A percentile compares a stretch with the other conserved stretches of the same genome.
Conservation (phyloP, 2,329 filamentous ascomycete species). For the Talaromyces sp. region DNA sequence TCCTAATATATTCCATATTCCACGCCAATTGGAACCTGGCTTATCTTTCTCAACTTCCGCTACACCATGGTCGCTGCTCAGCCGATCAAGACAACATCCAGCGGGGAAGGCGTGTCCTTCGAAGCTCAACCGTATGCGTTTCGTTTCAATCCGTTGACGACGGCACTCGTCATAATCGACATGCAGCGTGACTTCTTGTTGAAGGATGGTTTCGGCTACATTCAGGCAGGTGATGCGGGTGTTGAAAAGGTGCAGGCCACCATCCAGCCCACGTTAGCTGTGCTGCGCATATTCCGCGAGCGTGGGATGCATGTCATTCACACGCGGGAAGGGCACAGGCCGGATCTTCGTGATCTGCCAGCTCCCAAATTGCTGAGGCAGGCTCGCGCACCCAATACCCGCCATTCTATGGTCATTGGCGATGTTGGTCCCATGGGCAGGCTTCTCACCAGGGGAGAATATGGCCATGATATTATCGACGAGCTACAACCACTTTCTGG, state of each 20-base stretch:
- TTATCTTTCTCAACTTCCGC: not conserved
- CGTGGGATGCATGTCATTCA: constrained; percentile 43
- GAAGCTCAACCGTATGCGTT: constrained; percentile 42
- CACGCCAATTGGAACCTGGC: not conserved
- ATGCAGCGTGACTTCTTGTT: constrained; percentile 50
- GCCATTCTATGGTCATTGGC: constrained; percentile 44
- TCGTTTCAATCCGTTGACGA: constrained; percentile 41
- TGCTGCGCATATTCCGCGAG: constrained; percentile 27
- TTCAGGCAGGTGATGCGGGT: constrained; percentile 43
- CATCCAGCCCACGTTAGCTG: constrained; percentile 35
- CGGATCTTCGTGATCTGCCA: constrained; percentile 49
- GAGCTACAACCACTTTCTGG: constrained; percentile 47
- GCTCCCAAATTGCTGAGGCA: constrained; percentile 48
- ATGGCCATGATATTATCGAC: constrained; percentile 52
- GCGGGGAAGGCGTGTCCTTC: not conserved
- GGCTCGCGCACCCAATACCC: constrained; percentile 40
- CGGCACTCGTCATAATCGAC: constrained; percentile 48
- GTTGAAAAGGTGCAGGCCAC: constrained; percentile 13
- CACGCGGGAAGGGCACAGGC: constrained; percentile 46
- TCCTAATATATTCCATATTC: not conserved
- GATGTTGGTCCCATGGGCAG: constrained; percentile 51
- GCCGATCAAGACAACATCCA: constrained; percentile 1
- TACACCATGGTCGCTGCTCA: constrained; percentile 5
- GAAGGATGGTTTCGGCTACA: constrained; percentile 47
- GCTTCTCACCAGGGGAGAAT: constrained; percentile 49